Conservation (phyloP, 164 flowering plant genomes). For the Brasenia schreberi region DNA sequence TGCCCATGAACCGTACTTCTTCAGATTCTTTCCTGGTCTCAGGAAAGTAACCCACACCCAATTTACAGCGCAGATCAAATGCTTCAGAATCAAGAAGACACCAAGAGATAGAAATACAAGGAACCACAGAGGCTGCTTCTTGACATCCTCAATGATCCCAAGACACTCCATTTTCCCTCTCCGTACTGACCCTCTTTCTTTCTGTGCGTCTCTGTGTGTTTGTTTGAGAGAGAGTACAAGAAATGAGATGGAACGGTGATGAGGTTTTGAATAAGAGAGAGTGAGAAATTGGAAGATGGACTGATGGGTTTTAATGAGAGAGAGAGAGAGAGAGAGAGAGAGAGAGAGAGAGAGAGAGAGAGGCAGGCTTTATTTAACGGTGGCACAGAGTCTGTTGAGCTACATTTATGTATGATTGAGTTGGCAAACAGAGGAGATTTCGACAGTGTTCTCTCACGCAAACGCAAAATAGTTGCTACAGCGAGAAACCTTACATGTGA, state of each 20-base stretch:
- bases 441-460: not conserved
- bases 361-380: not conserved
- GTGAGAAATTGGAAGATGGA: not conserved
- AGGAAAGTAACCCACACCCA: conserved; percentile 66
- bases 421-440: not conserved
- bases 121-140: conserved; percentile 30
- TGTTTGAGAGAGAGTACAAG: not conserved
- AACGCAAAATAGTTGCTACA: not conserved
- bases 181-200: not conserved
- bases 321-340: not conserved
- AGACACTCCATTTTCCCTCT: not conserved
- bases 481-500: too few species aligned
- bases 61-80: conserved; percentile 21
- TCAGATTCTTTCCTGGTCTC: conserved; percentile 68
- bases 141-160: not conserved
- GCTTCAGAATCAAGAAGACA: conserved; percentile 19
- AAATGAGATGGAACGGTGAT: not conserved
- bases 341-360: not conserved
- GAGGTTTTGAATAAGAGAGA: not conserved
- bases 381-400: not conserved
- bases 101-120: conserved; percentile 37
- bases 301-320: not conserved
- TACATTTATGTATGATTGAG: not conserved
- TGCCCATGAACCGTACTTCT: conserved; percentile 91
- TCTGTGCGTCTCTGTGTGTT: not conserved